Base-by-base conservation (phyloP, 176 grass and related monocot species). In the Cenchrus fungigraminus region DNA sequence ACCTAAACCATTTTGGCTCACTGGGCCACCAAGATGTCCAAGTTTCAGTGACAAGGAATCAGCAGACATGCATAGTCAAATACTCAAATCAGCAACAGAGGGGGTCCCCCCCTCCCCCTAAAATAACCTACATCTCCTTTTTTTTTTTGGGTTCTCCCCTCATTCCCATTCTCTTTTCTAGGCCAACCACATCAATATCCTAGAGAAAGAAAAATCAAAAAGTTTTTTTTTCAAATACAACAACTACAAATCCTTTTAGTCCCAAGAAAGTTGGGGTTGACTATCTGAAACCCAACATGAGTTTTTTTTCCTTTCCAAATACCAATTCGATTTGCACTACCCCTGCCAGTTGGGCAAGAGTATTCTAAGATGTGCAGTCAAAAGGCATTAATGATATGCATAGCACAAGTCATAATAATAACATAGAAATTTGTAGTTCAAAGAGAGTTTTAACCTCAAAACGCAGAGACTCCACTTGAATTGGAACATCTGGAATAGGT, bases 391-490 rank as follows among this genome's bases (percentile, higher is more conserved):
- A 73, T 14, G n/a, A 73, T 31, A 73, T 53, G 47, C n/a, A 73
- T 52, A 29, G 7, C 71, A 52, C 20, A 63, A 42, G 34, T 78
- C 16, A 7, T 71, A 46, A 71, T 56, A 78, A 80, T 54, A 80
- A 0, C 15, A 81, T 49, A 47, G 46, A 73, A 78, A 65, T 12
- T 43, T 86, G 79, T 25, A 64, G 22, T 44, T 45, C 40, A 13
- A 82, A 80, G 54, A 68, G 40, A 55, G 54, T 16, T 28, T 82
- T 79, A 87, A 95, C 96, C 89, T 98, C 96, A 76, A 98, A 98
- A 71, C 92, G 93, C 55, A 98, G 81, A 81, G 82, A 90, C 50
- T 95, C 93, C 83, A 87, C 85, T 90, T 87, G 64, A 77, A 88
- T 91, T 71, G 89, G 74, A 76, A 59, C 75, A 57, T 92, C 81